phyloP scores from a whole-genome alignment of 352 stramenopile species.

The Globisporangium nodosum region DNA sequence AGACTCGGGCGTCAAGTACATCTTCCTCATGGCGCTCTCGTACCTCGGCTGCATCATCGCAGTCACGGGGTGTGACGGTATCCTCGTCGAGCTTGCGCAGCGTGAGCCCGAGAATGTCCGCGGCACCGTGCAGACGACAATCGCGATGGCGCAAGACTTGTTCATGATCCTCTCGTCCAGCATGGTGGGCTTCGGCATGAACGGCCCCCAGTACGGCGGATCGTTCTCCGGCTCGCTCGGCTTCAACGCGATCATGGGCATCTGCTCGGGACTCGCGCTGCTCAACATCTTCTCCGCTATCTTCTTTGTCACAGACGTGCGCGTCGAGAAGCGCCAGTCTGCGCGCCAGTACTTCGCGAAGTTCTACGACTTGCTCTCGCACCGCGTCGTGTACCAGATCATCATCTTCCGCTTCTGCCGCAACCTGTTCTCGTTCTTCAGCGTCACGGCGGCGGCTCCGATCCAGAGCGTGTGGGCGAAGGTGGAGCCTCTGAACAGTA shows the following conservation, averaged over 20 bases:
- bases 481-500: constrained; percentile 54
- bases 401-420: constrained; percentile 50
- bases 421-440: constrained; percentile 40
- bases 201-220: constrained; percentile 49
- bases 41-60: constrained; percentile 52
- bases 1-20: constrained; percentile 32
- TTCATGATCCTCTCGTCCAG: constrained; percentile 7
- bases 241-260: constrained; percentile 43
- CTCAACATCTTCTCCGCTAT: constrained; percentile 21
- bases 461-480: constrained; percentile 51
- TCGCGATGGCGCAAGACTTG: constrained; percentile 23
- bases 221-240: constrained; percentile 40
- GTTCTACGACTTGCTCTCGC: constrained; percentile 37
- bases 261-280: constrained; percentile 24
- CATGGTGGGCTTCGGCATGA: constrained; percentile 53
- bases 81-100: constrained; percentile 54
- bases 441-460: constrained; percentile 34
- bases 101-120: constrained; percentile 41
- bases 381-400: constrained; percentile 49
- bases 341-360: constrained; percentile 28
- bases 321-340: constrained; percentile 5
- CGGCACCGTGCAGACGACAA: constrained; percentile 50
- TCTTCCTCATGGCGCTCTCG: constrained; percentile 50
- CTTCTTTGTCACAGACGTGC: constrained; percentile 38
- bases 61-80: constrained; percentile 36